phyloP scores from a whole-genome alignment of 176 grass and related monocot genomes.

The Pharus latifolius region DNA sequence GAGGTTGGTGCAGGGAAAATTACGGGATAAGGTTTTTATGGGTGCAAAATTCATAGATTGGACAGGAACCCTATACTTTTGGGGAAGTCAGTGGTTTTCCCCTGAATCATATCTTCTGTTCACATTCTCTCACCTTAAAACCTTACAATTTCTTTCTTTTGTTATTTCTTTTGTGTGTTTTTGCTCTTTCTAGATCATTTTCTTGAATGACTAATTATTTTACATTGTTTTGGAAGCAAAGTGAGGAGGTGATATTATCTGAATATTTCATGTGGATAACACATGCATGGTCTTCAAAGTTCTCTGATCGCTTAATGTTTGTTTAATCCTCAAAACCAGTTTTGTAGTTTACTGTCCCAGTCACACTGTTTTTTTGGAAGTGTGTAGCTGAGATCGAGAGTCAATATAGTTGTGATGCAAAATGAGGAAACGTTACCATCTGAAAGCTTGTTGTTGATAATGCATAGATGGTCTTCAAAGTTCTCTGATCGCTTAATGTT shows the following conservation, averaged over 20 bases:
- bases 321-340: not conserved
- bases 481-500: conserved; percentile 13
- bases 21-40: conserved; percentile 25
- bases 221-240: not conserved
- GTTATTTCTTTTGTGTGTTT: not conserved
- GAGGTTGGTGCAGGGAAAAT: conserved; percentile 27
- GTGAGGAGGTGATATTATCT: conserved; percentile 27
- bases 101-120: conserved; percentile 23
- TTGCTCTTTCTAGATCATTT: not conserved
- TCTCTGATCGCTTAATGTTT: conserved; percentile 33
- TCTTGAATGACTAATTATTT: not conserved
- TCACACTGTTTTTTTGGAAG: not conserved
- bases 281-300: conserved; percentile 47
- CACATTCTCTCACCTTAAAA: not conserved
- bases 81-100: conserved; percentile 17
- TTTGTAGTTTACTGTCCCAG: not conserved
- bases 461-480: conserved; percentile 22
- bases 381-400: not conserved
- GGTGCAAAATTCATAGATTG: conserved; percentile 41
- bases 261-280: conserved; percentile 26
- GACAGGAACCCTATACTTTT: conserved; percentile 10
- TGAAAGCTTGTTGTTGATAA: conserved; percentile 9
- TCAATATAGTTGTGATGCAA: not conserved
- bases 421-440: conserved; percentile 9
- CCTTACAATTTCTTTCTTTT: not conserved